Base-by-base conservation (phyloP, 306 rosid genomes). In the Quercus ilex region DNA sequence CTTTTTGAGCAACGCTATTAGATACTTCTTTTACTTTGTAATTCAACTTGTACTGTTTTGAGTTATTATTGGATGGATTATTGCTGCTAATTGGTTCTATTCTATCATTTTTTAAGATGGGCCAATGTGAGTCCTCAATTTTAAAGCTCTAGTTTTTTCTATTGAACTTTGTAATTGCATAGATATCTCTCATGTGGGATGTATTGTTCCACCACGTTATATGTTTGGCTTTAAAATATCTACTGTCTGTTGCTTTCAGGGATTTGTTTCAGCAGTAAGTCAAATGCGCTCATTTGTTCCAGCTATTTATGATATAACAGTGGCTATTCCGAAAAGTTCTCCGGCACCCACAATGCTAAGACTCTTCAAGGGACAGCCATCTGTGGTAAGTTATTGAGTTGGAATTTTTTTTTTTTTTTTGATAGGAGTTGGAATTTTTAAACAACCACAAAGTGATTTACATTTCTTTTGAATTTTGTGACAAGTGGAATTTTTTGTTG, bases 341-440 rank as follows among this genome's bases (percentile, higher is more conserved):
- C 86, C 93, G n/a, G 69, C 97, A 77, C 98, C 98, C 41, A 94
- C 98, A 77, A 85, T 94, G 97, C 79, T 94, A 71, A 85, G 98
- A 88, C 89, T 94, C 83, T 92, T 94, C 77, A 88, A 83, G 85
- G 97, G 97, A 73, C 89, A 87, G 82, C 80, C 97, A 71, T 92
- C 98, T 62, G 93, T 94, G 94, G 98, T 94, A 83, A 86, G 87
- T 76, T 74, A 67, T 78, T 80, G 69, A 81, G 63, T 60, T 65
- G 43, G 57, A 77, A 71, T 80, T 78, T 13, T 25, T 11, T n/a
- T n/a, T n/a, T n/a, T n/a, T n/a, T n/a, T n/a, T n/a, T n/a, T n/a
- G n/a, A n/a, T n/a, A n/a, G n/a, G 69, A 81, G 63, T 60, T 65
- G 43, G 57, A 77, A 71, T 80, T 78, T 13, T 25, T 11, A 64